A percentile compares a stretch with the other conserved stretches of the same genome.
Evolutionary conservation across 139 green algal genomes (phyloP).

Genomic region (Pycnococcus provasolii): DNA sequence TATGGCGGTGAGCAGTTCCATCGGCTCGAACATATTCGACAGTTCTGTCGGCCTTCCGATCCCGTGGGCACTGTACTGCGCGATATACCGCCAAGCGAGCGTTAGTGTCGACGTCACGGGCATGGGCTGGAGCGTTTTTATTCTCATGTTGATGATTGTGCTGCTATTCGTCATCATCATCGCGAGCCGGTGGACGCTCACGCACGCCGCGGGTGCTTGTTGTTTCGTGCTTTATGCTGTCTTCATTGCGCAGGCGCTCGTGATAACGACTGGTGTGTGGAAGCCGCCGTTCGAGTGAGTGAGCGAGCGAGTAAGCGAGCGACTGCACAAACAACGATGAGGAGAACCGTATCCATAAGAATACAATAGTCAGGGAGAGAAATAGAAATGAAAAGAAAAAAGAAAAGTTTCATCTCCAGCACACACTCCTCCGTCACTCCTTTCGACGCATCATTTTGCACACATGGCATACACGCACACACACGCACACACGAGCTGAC

Average conservation of each 20-base stretch:
- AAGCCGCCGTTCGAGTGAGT: too few relatives aligned
- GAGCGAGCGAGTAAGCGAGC: too few relatives aligned
- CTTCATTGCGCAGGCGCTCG: slow-evolving; percentile 8
- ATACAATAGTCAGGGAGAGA: too few relatives aligned
- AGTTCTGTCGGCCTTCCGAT: slow-evolving; percentile 18
- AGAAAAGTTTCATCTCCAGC: too few relatives aligned
- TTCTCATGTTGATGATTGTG: slow-evolving; percentile 15
- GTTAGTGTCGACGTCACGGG: neutral
- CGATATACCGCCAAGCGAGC: neutral
- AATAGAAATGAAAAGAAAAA: too few relatives aligned
- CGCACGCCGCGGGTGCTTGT: neutral
- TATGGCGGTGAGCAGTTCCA: slow-evolving; percentile 22
- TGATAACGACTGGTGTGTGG: neutral
- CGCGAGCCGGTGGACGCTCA: slow-evolving; percentile 3
- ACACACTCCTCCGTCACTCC: too few relatives aligned
- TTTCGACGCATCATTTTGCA: too few relatives aligned
- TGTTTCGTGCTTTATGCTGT: slow-evolving; percentile 11
- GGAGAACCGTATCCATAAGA: too few relatives aligned
- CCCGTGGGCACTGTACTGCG: slow-evolving; percentile 15
- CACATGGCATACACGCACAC: too few relatives aligned
- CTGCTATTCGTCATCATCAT: slow-evolving; percentile 10
- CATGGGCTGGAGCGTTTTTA: neutral
- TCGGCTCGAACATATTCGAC: slow-evolving; percentile 24
- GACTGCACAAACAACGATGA: too few relatives aligned
- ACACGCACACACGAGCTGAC: too few relatives aligned